Evolutionary conservation across 2,329 filamentous ascomycete genomes (phyloP).

Genomic region (Epichloe festucae): DNA sequence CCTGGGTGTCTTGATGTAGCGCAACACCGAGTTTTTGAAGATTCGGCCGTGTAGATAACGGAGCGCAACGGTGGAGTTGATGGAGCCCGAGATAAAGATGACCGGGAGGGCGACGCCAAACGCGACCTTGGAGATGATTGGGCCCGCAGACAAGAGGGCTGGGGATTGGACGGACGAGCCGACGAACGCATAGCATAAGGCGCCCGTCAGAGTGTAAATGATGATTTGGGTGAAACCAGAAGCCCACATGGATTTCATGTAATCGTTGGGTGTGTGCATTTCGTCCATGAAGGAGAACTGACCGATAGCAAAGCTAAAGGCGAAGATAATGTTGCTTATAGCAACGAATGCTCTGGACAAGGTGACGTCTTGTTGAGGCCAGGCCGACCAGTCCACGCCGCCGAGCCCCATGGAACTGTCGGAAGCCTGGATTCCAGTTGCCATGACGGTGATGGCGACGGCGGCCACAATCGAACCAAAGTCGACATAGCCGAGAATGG

Average conservation of each 20-base stretch:
- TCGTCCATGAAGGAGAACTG: slow-evolving; percentile 42
- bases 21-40: slow-evolving; percentile 28
- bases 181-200: slow-evolving; percentile 56
- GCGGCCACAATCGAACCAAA: slow-evolving; percentile 52
- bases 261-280: slow-evolving; percentile 36
- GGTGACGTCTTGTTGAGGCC: slow-evolving; percentile 30
- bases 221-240: slow-evolving; percentile 48
- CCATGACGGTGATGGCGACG: slow-evolving; percentile 54
- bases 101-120: slow-evolving; percentile 60
- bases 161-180: slow-evolving; percentile 51
- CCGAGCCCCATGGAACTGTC: slow-evolving; percentile 16
- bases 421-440: slow-evolving; percentile 36
- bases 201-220: slow-evolving; percentile 55
- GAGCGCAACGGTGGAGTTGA: slow-evolving; percentile 41
- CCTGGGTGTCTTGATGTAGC: slow-evolving; percentile 34
- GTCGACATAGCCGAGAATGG: slow-evolving; percentile 36
- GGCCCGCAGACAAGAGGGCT: slow-evolving; percentile 52
- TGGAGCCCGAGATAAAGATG: slow-evolving; percentile 62
- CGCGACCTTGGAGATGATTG: slow-evolving; percentile 48
- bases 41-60: slow-evolving; percentile 33
- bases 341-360: slow-evolving; percentile 46
- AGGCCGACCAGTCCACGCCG: slow-evolving; percentile 28
- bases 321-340: slow-evolving; percentile 57
- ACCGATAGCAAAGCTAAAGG: slow-evolving; percentile 46
- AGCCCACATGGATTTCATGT: slow-evolving; percentile 42